Percentiles rank a stretch among this genome's conserved stretches.
Evolutionary conservation across 2,329 filamentous ascomycete genomes (phyloP).

Genomic region (Aspergillus ibericus): DNA sequence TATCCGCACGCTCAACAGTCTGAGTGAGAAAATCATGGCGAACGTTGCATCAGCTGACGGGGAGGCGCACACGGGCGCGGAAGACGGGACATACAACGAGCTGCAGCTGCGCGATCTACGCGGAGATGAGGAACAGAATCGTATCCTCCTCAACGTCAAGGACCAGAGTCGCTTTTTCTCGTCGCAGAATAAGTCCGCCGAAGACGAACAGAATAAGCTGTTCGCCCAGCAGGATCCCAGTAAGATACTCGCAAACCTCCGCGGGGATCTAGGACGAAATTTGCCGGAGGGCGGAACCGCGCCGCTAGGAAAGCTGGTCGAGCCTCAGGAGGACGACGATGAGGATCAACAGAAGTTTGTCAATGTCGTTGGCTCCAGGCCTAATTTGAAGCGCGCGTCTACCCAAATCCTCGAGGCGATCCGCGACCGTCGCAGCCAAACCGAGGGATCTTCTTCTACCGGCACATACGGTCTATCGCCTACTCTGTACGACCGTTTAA

Average conservation of each 20-base stretch:
- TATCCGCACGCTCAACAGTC: constrained; percentile 80
- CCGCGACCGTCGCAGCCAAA: constrained; percentile 56
- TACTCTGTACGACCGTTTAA: constrained; percentile 61
- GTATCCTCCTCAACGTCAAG: constrained; percentile 81
- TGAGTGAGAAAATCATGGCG: constrained; percentile 91
- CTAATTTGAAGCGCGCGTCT: constrained; percentile 58
- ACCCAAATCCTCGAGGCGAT: constrained; percentile 60
- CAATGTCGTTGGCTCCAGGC: constrained; percentile 66
- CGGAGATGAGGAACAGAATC: constrained; percentile 69
- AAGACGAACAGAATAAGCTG: constrained; percentile 51
- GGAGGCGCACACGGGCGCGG: constrained; percentile 64
- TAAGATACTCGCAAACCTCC: constrained; percentile 66
- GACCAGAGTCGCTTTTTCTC: constrained; percentile 84
- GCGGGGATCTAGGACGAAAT: constrained; percentile 56
- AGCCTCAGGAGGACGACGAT: constrained; percentile 57
- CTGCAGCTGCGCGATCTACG: constrained; percentile 78
- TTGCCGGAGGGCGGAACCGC: constrained; percentile 60
- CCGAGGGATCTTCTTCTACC: constrained; percentile 36
- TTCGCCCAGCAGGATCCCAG: constrained; percentile 70
- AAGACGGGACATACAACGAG: constrained; percentile 72
- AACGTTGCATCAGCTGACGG: constrained; percentile 77
- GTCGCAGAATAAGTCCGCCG: constrained; percentile 49
- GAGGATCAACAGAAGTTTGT: constrained; percentile 53
- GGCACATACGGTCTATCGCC: constrained; percentile 50
- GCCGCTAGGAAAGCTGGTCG: constrained; percentile 63